Evolutionary conservation across 2,329 filamentous ascomycete genomes (phyloP).

Genomic region (Talaromyces amestolkiae): DNA sequence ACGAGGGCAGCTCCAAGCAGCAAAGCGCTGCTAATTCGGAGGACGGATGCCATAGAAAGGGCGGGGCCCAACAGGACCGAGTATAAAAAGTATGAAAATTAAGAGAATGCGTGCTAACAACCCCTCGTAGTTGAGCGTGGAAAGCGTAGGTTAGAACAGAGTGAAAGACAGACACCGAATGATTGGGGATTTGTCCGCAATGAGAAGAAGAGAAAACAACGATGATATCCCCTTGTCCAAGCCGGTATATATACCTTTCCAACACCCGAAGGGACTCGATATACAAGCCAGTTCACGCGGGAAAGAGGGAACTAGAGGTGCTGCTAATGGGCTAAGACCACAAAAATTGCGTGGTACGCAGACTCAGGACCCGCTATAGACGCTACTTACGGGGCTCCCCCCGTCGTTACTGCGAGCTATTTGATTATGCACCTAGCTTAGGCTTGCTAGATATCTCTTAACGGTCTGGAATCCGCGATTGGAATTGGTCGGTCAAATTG

Average conservation of each 20-base stretch:
- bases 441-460: background rate
- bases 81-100: background rate
- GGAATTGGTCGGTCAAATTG: background rate
- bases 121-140: background rate
- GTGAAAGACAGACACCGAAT: background rate
- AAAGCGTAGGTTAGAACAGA: background rate
- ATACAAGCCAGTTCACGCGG: background rate
- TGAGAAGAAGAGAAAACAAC: background rate
- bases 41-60: constrained; percentile 18
- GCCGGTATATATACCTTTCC: background rate
- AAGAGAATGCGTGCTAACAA: background rate
- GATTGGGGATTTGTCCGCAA: background rate
- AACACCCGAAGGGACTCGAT: background rate
- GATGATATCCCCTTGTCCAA: background rate
- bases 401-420: background rate
- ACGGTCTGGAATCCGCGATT: background rate
- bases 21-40: constrained; percentile 7
- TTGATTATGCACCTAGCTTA: background rate
- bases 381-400: background rate
- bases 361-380: background rate
- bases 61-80: background rate
- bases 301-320: background rate
- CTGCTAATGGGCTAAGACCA: background rate
- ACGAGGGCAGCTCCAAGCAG: constrained; percentile 21
- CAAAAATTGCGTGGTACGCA: background rate